Percentiles rank a stretch among this genome's conserved stretches.
Evolutionary conservation across 2,329 filamentous ascomycete species (phyloP).

Genomic region (Aspergillus sp.): DNA sequence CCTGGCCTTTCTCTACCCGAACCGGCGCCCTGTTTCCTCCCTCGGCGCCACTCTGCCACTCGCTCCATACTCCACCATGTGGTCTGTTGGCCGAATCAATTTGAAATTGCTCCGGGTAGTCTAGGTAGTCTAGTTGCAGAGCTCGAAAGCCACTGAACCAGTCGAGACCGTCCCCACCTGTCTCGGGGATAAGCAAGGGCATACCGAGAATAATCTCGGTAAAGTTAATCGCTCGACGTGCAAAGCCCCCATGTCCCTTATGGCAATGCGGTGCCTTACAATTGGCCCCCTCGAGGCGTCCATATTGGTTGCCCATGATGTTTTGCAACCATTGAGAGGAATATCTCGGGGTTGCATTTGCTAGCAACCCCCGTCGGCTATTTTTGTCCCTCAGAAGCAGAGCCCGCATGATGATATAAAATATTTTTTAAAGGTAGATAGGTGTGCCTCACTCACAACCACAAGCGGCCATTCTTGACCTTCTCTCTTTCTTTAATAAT

Average conservation of each 20-base stretch:
- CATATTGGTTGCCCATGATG: slow-evolving; percentile 1
- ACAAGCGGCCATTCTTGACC: not conserved
- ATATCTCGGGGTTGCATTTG: slow-evolving; percentile 10
- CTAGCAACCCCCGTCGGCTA: slow-evolving; percentile 7
- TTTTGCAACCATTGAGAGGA: slow-evolving; percentile 5
- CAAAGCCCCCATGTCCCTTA: not conserved
- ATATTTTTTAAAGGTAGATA: slow-evolving; percentile 13
- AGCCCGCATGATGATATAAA: slow-evolving; percentile 8
- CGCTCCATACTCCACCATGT: slow-evolving; percentile 3
- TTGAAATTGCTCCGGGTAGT: not conserved
- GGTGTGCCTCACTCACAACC: not conserved
- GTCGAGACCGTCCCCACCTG: not conserved
- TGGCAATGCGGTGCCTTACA: not conserved
- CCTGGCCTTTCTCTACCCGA: not conserved
- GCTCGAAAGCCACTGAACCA: not conserved
- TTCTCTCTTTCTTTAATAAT: not conserved
- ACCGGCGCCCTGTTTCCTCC: not conserved
- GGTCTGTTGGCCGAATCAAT: not conserved
- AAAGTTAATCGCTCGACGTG: not conserved
- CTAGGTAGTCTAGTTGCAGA: not conserved
- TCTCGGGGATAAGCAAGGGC: slow-evolving; percentile 9
- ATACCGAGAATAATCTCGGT: not conserved
- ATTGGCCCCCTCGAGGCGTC: slow-evolving; percentile 8
- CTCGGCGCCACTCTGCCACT: slow-evolving; percentile 1
- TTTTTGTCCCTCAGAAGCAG: slow-evolving; percentile 9